Conservation (phyloP, 1,139 yeast genomes). For the Candida smagusa region DNA sequence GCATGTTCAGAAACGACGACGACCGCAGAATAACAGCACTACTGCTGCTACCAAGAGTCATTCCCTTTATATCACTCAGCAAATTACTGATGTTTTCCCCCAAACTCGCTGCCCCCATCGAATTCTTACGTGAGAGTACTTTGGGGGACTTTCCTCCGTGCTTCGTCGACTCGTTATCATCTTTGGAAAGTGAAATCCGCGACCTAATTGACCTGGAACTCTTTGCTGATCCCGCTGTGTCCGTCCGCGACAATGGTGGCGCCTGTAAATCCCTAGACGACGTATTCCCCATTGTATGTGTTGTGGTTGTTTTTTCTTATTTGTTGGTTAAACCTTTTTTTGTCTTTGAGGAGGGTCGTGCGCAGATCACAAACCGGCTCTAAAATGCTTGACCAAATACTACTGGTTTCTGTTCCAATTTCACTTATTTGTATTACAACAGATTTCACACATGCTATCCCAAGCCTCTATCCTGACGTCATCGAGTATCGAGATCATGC, state of each 20-base stretch:
- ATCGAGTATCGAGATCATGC: too few relatives aligned
- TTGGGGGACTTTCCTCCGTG: conserved; percentile 32
- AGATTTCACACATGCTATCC: too few relatives aligned
- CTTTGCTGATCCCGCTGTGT: conserved; percentile 50
- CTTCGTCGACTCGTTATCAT: conserved; percentile 15
- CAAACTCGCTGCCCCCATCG: conserved; percentile 12
- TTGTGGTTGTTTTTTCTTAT: not conserved
- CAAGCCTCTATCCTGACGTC: too few relatives aligned
- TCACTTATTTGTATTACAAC: too few relatives aligned
- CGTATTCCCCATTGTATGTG: conserved; percentile 42
- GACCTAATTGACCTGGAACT: conserved; percentile 50
- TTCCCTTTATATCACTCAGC: conserved; percentile 6
- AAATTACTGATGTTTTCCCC: conserved; percentile 10
- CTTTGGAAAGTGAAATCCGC: conserved; percentile 35
- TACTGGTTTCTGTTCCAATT: too few relatives aligned
- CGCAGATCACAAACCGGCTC: too few relatives aligned
- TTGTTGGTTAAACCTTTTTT: not conserved
- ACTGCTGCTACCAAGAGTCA: conserved; percentile 2
- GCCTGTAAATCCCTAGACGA: conserved; percentile 35
- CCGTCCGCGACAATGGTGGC: conserved; percentile 50
- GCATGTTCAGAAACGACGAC: conserved; percentile 29
- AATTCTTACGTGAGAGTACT: conserved; percentile 38
- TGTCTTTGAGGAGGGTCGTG: too few relatives aligned
- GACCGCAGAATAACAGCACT: conserved; percentile 6
- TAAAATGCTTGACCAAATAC: too few relatives aligned